These are phyloP conservation scores for Umbelopsis ramanniana DNA, from an alignment of 192 early-diverging fungal species.

Conservation along the genomic window DNA sequence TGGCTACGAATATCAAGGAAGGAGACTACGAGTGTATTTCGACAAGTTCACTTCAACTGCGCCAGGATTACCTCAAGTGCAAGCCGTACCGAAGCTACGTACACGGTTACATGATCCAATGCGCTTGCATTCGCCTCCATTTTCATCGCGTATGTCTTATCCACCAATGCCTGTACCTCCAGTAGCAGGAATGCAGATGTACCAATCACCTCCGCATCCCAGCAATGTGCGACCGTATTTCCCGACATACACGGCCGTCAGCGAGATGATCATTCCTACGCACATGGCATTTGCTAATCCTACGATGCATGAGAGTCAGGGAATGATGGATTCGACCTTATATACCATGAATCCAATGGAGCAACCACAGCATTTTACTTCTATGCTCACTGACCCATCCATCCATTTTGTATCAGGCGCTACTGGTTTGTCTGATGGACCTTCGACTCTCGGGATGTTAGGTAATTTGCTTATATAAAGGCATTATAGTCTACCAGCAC, in stretches of 20 bases:
- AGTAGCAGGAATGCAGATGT: neutral
- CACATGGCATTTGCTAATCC: neutral
- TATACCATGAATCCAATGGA: neutral
- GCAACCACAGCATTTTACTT: neutral
- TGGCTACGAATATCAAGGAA: constrained; percentile 54
- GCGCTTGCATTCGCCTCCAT: neutral
- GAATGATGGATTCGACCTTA: neutral
- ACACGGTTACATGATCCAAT: neutral
- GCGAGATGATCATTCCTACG: neutral
- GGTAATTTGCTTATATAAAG: neutral
- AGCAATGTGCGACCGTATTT: neutral
- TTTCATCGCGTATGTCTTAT: neutral
- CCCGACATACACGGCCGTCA: neutral
- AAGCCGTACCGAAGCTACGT: constrained; percentile 51
- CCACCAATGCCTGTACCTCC: neutral
- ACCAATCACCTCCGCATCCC: neutral
- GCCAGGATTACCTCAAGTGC: constrained; percentile 57
- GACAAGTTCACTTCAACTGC: constrained; percentile 52
- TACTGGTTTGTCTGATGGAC: neutral
- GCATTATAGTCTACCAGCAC: neutral
- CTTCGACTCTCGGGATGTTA: neutral
- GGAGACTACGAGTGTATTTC: constrained; percentile 53
- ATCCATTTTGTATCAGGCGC: neutral
- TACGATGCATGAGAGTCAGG: neutral
- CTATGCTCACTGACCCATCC: neutral